These are phyloP conservation scores for Drechslerella coelobrocha DNA, from an alignment of 2,329 filamentous ascomycete species.

Conservation along the genomic window DNA sequence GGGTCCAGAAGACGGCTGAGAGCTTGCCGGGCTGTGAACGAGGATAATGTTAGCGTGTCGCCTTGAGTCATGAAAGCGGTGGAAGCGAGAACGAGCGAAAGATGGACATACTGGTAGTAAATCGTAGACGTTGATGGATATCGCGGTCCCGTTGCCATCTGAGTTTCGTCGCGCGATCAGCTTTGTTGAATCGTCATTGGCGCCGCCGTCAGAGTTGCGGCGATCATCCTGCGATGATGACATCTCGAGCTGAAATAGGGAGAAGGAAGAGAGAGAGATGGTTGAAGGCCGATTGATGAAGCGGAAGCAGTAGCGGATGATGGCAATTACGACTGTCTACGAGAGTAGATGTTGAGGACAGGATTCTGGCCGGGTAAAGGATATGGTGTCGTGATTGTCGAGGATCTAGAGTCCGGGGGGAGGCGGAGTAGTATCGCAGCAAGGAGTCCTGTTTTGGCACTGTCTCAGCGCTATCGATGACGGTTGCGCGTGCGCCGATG, in stretches of 20 bases:
- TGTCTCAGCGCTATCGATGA: conserved; percentile 12
- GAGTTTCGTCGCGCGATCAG: conserved; percentile 28
- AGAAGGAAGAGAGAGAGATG: not conserved
- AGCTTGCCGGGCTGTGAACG: conserved; percentile 70
- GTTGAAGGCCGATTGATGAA: not conserved
- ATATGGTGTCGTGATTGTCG: conserved; percentile 40
- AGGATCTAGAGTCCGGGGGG: conserved; percentile 20
- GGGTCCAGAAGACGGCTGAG: conserved; percentile 76
- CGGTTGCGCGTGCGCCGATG: conserved; percentile 20
- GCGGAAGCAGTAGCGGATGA: not conserved
- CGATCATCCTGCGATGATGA: conserved; percentile 52
- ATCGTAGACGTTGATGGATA: conserved; percentile 80
- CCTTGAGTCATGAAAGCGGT: not conserved
- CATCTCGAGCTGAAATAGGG: conserved; percentile 57
- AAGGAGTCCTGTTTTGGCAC: conserved; percentile 14
- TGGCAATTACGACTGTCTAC: not conserved
- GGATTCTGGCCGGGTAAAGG: not conserved
- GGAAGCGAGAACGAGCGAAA: conserved; percentile 5
- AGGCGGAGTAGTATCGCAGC: conserved; percentile 23
- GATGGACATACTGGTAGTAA: conserved; percentile 68
- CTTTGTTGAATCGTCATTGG: conserved; percentile 60
- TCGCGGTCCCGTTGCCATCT: conserved; percentile 75
- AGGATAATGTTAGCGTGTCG: conserved; percentile 13
- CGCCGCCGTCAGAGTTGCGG: conserved; percentile 57
- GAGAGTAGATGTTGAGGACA: not conserved